Conservation (phyloP, 2,329 filamentous ascomycete species). For the Phialophora macrospora region DNA sequence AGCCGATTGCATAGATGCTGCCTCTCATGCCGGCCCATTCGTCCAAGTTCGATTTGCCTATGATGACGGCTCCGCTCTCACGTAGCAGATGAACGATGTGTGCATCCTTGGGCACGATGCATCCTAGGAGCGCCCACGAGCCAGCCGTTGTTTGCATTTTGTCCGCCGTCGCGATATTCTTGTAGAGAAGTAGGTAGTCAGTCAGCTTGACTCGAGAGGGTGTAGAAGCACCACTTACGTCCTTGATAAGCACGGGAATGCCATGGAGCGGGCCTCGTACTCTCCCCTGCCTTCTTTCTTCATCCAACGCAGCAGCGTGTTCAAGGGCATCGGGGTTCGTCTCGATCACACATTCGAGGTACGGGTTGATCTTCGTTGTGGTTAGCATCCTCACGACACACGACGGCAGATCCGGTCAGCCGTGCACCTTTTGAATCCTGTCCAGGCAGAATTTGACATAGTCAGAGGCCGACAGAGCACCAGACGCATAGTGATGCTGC, state of each 20-base stretch:
- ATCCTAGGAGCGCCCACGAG: constrained; percentile 38
- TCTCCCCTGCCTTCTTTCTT: constrained; percentile 40
- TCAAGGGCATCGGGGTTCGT: constrained; percentile 39
- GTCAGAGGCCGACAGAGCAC: constrained; percentile 31
- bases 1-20: constrained; percentile 61
- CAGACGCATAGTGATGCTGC: constrained; percentile 33
- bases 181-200: not conserved
- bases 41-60: constrained; percentile 45
- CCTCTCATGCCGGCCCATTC: constrained; percentile 39
- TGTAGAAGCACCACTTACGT: constrained; percentile 27
- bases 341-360: constrained; percentile 42
- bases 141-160: constrained; percentile 42
- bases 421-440: constrained; percentile 35
- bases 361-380: constrained; percentile 29
- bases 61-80: constrained; percentile 42
- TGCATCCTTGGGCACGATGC: constrained; percentile 39
- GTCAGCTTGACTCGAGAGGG: not conserved
- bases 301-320: constrained; percentile 38
- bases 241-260: constrained; percentile 45
- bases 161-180: constrained; percentile 43
- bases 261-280: constrained; percentile 43
- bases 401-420: not conserved
- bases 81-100: constrained; percentile 40
- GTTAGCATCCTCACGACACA: not conserved
- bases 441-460: constrained; percentile 38